Evolutionary conservation across 306 rosid genomes (phyloP).

Genomic region (Corylus heterophylla): DNA sequence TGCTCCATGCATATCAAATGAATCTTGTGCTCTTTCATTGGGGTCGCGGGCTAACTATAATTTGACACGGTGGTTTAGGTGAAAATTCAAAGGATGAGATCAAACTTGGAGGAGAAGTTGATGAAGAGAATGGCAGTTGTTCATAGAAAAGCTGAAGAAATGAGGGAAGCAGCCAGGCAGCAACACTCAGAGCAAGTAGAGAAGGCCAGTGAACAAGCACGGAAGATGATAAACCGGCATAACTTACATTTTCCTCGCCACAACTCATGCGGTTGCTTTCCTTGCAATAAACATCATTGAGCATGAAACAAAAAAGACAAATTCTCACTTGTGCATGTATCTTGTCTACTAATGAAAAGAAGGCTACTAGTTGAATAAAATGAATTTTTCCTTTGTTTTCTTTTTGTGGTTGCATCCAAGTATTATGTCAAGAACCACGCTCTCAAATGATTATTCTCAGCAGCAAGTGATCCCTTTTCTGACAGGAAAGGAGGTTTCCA

Average conservation of each 20-base stretch:
- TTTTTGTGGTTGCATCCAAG: not conserved
- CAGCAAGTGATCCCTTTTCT: too few species aligned
- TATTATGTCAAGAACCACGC: not conserved
- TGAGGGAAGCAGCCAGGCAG: constrained; percentile 69
- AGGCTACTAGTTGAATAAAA: not conserved
- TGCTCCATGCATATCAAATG: too few species aligned
- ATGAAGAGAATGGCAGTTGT: constrained; percentile 87
- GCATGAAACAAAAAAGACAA: not conserved
- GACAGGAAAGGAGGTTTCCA: too few species aligned
- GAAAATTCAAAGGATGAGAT: constrained; percentile 89
- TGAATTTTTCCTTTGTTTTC: not conserved
- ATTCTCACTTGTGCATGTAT: not conserved
- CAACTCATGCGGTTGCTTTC: constrained; percentile 87
- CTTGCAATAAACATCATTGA: constrained; percentile 51
- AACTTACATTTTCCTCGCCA: constrained; percentile 48
- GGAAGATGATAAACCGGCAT: constrained; percentile 50
- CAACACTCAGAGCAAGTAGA: constrained; percentile 74
- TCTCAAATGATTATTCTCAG: not conserved
- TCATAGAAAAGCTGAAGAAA: constrained; percentile 86
- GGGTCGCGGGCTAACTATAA: not conserved
- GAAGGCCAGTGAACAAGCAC: constrained; percentile 57
- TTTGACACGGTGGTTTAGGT: constrained; percentile 43
- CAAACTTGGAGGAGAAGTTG: constrained; percentile 88
- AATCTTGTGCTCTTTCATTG: not conserved
- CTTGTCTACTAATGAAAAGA: constrained; percentile 10